Evolutionary conservation across 2,329 filamentous ascomycete genomes (phyloP).

Genomic region (Neofusicoccum kwambonambiense): DNA sequence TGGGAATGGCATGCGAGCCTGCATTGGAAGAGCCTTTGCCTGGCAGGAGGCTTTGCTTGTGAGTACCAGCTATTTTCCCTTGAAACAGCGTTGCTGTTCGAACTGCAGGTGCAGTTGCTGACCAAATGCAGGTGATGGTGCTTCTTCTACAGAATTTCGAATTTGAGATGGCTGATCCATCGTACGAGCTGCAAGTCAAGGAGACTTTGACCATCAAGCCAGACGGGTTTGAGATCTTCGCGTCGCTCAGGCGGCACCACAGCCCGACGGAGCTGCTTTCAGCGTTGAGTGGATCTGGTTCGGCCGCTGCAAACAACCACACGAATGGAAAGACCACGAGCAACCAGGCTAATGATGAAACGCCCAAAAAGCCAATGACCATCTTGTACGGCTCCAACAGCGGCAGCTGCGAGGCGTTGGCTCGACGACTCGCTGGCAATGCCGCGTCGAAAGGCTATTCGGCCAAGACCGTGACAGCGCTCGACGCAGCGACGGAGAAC

Average conservation of each 20-base stretch:
- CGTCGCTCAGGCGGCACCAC: conserved; percentile 31
- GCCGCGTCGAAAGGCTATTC: conserved; percentile 37
- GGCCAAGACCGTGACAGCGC: conserved; percentile 32
- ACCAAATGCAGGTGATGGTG: conserved; percentile 25
- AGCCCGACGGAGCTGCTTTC: conserved; percentile 29
- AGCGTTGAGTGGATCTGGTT: conserved; percentile 26
- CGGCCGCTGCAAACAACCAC: conserved; percentile 12
- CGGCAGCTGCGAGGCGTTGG: conserved; percentile 43
- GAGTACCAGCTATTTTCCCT: too few relatives aligned
- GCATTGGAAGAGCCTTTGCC: conserved; percentile 55
- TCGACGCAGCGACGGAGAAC: conserved; percentile 36
- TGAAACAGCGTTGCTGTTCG: too few relatives aligned
- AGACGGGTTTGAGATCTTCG: conserved; percentile 39
- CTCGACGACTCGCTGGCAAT: conserved; percentile 36
- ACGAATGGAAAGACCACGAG: conserved; percentile 3
- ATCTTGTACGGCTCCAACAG: conserved; percentile 44
- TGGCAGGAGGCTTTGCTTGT: conserved; percentile 53
- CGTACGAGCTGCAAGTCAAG: conserved; percentile 45
- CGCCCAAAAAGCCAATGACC: conserved; percentile 22
- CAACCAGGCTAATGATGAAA: not conserved
- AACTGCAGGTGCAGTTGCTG: too few relatives aligned
- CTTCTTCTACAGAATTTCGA: conserved; percentile 48
- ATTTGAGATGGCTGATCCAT: conserved; percentile 43
- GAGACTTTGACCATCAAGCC: conserved; percentile 48
- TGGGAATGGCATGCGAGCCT: conserved; percentile 53